These are phyloP conservation scores for Leccinum truebloodii DNA, from an alignment of 768 basidiomycete species.

Conservation along the genomic window DNA sequence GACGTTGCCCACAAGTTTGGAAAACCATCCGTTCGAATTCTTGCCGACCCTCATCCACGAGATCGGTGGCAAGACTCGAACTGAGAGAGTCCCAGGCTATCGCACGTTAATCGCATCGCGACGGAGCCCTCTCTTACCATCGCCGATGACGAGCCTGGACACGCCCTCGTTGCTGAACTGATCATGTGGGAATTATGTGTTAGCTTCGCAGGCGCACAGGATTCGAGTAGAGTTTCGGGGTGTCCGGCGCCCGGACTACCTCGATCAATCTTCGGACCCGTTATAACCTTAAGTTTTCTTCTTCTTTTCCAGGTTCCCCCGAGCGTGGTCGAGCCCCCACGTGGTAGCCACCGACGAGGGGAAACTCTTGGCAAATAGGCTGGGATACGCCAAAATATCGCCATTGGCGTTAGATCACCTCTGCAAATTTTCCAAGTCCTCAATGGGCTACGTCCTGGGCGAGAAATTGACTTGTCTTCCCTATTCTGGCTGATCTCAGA, in stretches of 20 bases:
- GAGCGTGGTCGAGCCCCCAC: constrained; percentile 33
- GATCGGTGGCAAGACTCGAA: constrained; percentile 26
- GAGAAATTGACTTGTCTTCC: constrained; percentile 28
- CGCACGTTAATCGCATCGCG: constrained; percentile 10
- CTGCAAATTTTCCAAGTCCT: constrained; percentile 10
- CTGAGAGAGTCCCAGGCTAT: constrained; percentile 32
- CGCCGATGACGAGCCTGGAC: neutral
- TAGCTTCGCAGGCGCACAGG: no score
- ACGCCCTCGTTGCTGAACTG: no score
- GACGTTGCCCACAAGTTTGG: constrained; percentile 24
- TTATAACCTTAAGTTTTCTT: neutral
- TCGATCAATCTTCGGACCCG: neutral
- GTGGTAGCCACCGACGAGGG: constrained; percentile 27
- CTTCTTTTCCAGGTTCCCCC: constrained; percentile 21
- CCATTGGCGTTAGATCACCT: constrained; percentile 18
- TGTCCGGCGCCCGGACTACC: neutral
- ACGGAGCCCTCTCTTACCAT: constrained; percentile 30
- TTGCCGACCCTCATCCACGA: constrained; percentile 29
- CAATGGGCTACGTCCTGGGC: constrained; percentile 30
- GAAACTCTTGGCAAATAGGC: constrained; percentile 13
- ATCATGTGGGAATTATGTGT: no score
- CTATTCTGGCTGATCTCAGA: constrained; percentile 31
- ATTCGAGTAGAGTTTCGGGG: no score
- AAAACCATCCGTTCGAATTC: constrained; percentile 33
- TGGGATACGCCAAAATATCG: constrained; percentile 22